These are phyloP conservation scores for Aristolochia fimbriata DNA, from an alignment of 164 flowering plant species.

Conservation along the genomic window DNA sequence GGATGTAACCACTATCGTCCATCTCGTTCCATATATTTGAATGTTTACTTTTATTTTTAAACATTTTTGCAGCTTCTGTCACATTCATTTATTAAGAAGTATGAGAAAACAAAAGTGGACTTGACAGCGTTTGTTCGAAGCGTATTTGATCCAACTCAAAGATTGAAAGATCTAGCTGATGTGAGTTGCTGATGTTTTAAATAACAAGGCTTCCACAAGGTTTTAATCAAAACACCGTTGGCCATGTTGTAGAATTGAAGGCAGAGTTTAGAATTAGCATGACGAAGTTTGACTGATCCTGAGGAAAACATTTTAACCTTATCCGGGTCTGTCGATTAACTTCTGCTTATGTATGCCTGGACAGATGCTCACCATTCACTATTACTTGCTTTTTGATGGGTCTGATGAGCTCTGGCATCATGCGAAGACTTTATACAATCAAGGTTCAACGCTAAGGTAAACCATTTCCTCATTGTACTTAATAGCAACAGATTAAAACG, in stretches of 20 bases:
- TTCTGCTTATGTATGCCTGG: slow-evolving; percentile 6
- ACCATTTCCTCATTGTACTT: background rate
- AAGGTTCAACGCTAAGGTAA: slow-evolving; percentile 74
- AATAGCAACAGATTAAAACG: background rate
- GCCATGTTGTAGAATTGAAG: too few relatives aligned
- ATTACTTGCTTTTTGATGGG: slow-evolving; percentile 89
- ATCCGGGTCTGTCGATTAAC: too few relatives aligned
- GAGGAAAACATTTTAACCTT: too few relatives aligned
- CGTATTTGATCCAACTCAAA: slow-evolving; percentile 84
- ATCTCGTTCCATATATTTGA: too few relatives aligned
- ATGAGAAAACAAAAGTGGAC: slow-evolving; percentile 52
- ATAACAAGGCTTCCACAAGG: background rate
- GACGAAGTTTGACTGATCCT: too few relatives aligned
- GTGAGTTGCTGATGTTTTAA: slow-evolving; percentile 37
- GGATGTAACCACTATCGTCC: too few relatives aligned
- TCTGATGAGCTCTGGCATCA: slow-evolving; percentile 87
- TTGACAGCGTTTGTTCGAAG: slow-evolving; percentile 69
- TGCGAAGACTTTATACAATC: slow-evolving; percentile 50
- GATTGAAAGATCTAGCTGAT: slow-evolving; percentile 93
- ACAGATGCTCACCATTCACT: slow-evolving; percentile 99
- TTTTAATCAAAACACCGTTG: too few relatives aligned
- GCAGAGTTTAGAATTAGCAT: too few relatives aligned
- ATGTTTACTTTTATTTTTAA: too few relatives aligned
- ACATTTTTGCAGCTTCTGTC: slow-evolving; percentile 58
- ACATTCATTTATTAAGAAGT: slow-evolving; percentile 84